These are phyloP conservation scores for Phyllostachys edulis DNA, from an alignment of 176 grass and related monocot genomes.

Conservation along the genomic window DNA sequence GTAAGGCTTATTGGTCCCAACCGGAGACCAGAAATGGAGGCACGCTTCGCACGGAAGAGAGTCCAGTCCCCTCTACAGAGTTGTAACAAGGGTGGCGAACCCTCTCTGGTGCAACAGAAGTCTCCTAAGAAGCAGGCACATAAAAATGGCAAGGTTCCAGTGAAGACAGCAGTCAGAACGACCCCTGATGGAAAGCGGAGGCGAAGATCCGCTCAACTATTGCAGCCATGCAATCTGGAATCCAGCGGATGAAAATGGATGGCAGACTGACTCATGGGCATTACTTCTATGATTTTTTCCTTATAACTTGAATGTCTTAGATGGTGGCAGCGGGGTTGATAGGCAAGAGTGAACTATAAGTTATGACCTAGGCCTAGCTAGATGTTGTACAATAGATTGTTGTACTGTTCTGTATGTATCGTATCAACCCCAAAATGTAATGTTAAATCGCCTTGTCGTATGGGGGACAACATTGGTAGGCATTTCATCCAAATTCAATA, in stretches of 20 bases:
- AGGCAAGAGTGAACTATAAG: not conserved
- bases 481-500: slow-evolving; percentile 23
- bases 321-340: not conserved
- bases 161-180: slow-evolving; percentile 51
- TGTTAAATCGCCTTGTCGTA: slow-evolving; percentile 31
- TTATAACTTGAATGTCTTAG: slow-evolving; percentile 8
- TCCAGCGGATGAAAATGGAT: slow-evolving; percentile 32
- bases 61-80: slow-evolving; percentile 60
- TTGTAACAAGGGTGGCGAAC: not conserved
- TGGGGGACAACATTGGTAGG: not conserved
- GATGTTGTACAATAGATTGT: slow-evolving; percentile 41
- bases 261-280: slow-evolving; percentile 18
- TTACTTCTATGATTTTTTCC: not conserved
- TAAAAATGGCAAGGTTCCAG: slow-evolving; percentile 54
- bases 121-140: slow-evolving; percentile 36
- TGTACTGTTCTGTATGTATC: slow-evolving; percentile 37
- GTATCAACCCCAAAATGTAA: slow-evolving; percentile 17
- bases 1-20: slow-evolving; percentile 50
- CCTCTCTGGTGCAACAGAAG: slow-evolving; percentile 19
- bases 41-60: slow-evolving; percentile 60
- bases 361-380: slow-evolving; percentile 33
- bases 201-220: slow-evolving; percentile 43
- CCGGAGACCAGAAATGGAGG: slow-evolving; percentile 33
- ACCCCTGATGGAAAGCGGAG: slow-evolving; percentile 87
- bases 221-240: slow-evolving; percentile 41